A percentile compares a stretch with the other conserved stretches of the same genome.
Conservation (phyloP, 495 filamentous ascomycete species). For the Hypoxylon lenormandii region DNA sequence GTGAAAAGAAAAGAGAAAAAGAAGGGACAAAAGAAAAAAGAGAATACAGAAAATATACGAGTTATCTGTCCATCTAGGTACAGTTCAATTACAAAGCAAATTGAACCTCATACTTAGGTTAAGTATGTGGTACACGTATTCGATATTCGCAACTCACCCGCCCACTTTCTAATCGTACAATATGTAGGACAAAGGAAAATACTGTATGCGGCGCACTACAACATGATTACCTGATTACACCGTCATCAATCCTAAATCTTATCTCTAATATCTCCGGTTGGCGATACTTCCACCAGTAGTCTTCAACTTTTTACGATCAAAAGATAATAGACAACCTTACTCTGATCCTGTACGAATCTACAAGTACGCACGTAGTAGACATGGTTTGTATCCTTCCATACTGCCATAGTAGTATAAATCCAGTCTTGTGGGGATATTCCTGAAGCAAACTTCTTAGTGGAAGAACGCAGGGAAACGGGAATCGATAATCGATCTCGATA, state of each 20-base stretch:
- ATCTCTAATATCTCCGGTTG: conserved; percentile 39
- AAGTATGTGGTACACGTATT: too few species aligned
- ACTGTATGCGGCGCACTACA: conserved; percentile 16
- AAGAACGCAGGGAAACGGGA: conserved; percentile 1
- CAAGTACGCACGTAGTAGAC: too few species aligned
- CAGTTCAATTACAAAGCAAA: conserved; percentile 31
- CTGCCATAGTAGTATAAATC: conserved; percentile 3
- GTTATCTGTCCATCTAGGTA: too few species aligned
- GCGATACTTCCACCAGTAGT: neutral
- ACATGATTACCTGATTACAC: conserved; percentile 18
- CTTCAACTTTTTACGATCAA: neutral
- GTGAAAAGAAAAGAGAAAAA: neutral
- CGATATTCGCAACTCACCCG: neutral
- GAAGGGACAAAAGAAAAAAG: neutral
- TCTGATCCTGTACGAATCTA: conserved; percentile 1
- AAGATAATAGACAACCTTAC: conserved; percentile 24
- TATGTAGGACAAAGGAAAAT: conserved; percentile 6
- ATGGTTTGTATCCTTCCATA: conserved; percentile 4
- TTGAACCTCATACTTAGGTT: conserved; percentile 8
- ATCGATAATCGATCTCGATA: conserved; percentile 14
- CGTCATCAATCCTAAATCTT: conserved; percentile 38
- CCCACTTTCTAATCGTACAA: neutral
- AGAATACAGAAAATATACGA: conserved; percentile 31
- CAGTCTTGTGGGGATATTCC: conserved; percentile 12
- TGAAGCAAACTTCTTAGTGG: conserved; percentile 19